Evolutionary conservation across 495 filamentous ascomycete species (phyloP).

Genomic region (Hyaloscypha hepaticicola): DNA sequence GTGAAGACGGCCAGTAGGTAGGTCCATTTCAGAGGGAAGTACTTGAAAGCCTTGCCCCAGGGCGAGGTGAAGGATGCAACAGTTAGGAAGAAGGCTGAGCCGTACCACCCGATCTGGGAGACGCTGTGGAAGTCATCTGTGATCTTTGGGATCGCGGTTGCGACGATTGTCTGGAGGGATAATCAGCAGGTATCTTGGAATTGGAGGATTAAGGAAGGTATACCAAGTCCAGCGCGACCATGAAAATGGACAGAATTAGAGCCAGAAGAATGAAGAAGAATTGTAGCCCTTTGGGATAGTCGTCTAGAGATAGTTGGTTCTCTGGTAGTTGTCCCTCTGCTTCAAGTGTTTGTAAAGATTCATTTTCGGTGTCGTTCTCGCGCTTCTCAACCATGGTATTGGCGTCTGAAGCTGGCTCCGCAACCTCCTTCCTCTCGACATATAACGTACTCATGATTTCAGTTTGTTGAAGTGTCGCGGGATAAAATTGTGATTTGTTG

Average conservation of each 20-base stretch:
- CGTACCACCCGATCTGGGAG: slow-evolving; percentile 54
- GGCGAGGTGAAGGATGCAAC: slow-evolving; percentile 41
- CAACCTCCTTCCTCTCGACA: slow-evolving; percentile 6
- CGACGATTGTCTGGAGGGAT: slow-evolving; percentile 42
- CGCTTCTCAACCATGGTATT: slow-evolving; percentile 13
- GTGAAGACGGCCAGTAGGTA: slow-evolving; percentile 46
- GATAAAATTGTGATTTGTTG: not conserved
- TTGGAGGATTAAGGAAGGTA: not conserved
- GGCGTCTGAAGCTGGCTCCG: slow-evolving; percentile 9
- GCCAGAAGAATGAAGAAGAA: slow-evolving; percentile 13
- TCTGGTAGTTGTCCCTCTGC: not conserved
- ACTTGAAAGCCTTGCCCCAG: slow-evolving; percentile 33
- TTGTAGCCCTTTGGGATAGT: slow-evolving; percentile 11
- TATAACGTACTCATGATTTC: not conserved
- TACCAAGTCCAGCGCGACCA: slow-evolving; percentile 17
- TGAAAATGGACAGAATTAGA: slow-evolving; percentile 16
- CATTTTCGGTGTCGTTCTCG: not conserved
- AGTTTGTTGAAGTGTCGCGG: not conserved
- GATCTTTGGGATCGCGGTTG: slow-evolving; percentile 54
- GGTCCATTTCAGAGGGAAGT: slow-evolving; percentile 44
- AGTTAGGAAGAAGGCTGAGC: slow-evolving; percentile 54
- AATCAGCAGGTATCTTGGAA: not conserved
- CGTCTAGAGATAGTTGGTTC: not conserved
- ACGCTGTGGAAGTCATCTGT: slow-evolving; percentile 45
- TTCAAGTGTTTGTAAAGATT: not conserved